Evolutionary conservation across 2,329 filamentous ascomycete genomes (phyloP).

Genomic region (Dendrostoma leiphaemia): DNA sequence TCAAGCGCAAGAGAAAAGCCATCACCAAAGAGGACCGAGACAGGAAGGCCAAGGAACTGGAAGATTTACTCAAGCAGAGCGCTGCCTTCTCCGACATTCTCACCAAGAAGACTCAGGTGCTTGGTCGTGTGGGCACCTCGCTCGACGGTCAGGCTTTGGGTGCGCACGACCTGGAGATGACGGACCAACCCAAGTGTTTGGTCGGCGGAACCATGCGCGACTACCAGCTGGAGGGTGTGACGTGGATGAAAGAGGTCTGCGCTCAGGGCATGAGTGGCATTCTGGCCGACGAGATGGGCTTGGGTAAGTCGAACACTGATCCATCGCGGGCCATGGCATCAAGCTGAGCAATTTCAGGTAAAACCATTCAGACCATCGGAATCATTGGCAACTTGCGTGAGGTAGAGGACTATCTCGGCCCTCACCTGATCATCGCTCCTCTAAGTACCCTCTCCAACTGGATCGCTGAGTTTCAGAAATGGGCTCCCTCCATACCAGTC

Average conservation of each 20-base stretch:
- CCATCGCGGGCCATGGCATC: too few species aligned
- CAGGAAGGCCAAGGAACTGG: constrained; percentile 56
- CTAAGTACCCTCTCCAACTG: constrained; percentile 92
- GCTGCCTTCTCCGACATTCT: constrained; percentile 61
- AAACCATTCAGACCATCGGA: constrained; percentile 88
- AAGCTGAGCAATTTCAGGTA: constrained; percentile 50
- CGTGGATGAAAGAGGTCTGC: constrained; percentile 87
- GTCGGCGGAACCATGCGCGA: constrained; percentile 87
- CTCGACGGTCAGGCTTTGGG: constrained; percentile 59
- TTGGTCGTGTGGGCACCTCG: constrained; percentile 60
- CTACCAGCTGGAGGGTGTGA: constrained; percentile 91
- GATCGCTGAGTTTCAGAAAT: constrained; percentile 89
- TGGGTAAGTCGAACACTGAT: constrained; percentile 58
- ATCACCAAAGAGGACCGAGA: constrained; percentile 54
- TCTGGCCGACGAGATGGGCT: constrained; percentile 89
- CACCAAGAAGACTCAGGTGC: constrained; percentile 60
- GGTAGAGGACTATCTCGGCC: constrained; percentile 77
- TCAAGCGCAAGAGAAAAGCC: constrained; percentile 46
- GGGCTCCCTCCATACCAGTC: constrained; percentile 86
- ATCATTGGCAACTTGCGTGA: constrained; percentile 85
- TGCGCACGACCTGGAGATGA: constrained; percentile 71
- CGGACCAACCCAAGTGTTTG: constrained; percentile 77
- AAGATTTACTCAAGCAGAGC: constrained; percentile 58
- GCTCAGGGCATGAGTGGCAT: constrained; percentile 87
- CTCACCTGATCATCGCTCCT: constrained; percentile 87